These are phyloP conservation scores for Candida quercuum DNA, from an alignment of 805 yeast genomes.

Conservation along the genomic window DNA sequence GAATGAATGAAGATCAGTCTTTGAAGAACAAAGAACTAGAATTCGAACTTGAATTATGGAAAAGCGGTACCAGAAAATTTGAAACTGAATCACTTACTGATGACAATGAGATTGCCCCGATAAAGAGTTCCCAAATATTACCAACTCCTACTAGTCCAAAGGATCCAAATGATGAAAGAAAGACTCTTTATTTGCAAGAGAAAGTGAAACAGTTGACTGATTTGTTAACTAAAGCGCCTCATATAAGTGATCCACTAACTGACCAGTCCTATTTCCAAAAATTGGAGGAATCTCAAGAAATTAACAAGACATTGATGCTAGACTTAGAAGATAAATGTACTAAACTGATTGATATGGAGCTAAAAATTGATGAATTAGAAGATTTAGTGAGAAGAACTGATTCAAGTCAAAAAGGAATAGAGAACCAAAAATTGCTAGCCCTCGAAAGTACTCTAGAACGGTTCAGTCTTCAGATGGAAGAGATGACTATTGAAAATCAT, in stretches of 20 bases:
- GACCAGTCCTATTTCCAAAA: constrained; percentile 5
- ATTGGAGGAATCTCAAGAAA: constrained; percentile 15
- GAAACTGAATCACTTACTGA: constrained; percentile 4
- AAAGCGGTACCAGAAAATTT: constrained; percentile 11
- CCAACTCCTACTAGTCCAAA: constrained; percentile 2
- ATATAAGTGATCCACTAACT: neutral
- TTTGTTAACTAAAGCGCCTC: constrained; percentile 12
- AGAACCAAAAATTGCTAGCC: constrained; percentile 44
- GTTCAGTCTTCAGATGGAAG: constrained; percentile 52
- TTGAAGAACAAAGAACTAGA: constrained; percentile 13
- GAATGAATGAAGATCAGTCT: constrained; percentile 13
- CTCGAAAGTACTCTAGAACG: constrained; percentile 55
- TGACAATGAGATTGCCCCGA: neutral
- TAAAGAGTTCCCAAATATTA: neutral
- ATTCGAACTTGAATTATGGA: constrained; percentile 21
- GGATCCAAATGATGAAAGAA: neutral
- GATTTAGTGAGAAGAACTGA: constrained; percentile 24
- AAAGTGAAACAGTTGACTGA: constrained; percentile 12
- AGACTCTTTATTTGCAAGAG: constrained; percentile 2
- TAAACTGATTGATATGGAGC: constrained; percentile 34
- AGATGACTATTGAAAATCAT: constrained; percentile 57
- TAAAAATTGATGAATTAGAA: constrained; percentile 34
- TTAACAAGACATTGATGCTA: constrained; percentile 14
- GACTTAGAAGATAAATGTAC: constrained; percentile 24
- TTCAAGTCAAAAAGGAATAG: constrained; percentile 1